Conservation (phyloP, 352 stramenopile genomes). For the Phytophthora pinifolia region DNA sequence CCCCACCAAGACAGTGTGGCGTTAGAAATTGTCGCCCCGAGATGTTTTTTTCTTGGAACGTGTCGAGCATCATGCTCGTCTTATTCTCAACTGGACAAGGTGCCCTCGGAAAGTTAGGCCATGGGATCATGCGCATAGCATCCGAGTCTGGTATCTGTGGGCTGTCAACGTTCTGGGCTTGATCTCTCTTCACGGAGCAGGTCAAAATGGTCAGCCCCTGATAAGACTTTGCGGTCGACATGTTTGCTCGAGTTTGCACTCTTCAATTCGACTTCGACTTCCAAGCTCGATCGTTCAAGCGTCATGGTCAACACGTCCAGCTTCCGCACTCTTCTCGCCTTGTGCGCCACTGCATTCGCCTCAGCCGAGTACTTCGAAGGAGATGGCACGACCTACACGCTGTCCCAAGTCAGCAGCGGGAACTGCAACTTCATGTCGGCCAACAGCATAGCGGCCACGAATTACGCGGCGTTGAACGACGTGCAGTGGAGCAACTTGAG, state of each 20-base stretch:
- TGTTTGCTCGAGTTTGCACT: background rate
- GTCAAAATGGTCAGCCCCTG: background rate
- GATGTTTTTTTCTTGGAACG: constrained; percentile 17
- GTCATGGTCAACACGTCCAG: constrained; percentile 8
- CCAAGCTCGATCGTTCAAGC: background rate
- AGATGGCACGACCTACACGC: constrained; percentile 50
- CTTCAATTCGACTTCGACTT: constrained; percentile 15
- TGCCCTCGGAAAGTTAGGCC: no score
- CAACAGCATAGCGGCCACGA: constrained; percentile 27
- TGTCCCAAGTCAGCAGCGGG: constrained; percentile 28
- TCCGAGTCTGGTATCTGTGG: constrained; percentile 9
- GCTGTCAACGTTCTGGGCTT: constrained; percentile 4
- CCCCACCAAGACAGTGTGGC: background rate
- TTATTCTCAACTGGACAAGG: no score
- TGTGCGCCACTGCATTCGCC: background rate
- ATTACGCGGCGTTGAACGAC: constrained; percentile 57
- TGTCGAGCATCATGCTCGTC: background rate
- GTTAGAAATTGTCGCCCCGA: constrained; percentile 1
- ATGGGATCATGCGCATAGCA: constrained; percentile 2
- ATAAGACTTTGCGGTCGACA: background rate
- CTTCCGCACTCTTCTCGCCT: constrained; percentile 4
- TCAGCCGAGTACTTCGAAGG: constrained; percentile 32
- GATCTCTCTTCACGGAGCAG: constrained; percentile 14
- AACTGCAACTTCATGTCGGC: constrained; percentile 62
- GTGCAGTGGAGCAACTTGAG: constrained; percentile 40